phyloP scores from a whole-genome alignment of 768 basidiomycete species.

The Tulasnella sp. region DNA sequence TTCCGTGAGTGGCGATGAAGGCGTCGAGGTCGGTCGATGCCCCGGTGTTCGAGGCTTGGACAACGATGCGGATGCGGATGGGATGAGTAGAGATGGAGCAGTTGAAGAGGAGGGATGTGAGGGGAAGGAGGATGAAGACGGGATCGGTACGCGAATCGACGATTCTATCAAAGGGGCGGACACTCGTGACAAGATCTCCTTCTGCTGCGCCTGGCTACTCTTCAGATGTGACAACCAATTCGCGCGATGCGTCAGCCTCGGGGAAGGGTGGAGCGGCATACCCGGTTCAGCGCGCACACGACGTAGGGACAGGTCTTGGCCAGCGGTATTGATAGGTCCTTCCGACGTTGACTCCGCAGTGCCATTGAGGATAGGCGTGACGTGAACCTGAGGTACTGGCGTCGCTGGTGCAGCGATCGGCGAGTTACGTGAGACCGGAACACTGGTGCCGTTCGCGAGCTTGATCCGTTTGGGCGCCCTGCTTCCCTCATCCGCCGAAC shows the following conservation, averaged over 20 bases:
- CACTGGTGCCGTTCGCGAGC: background rate
- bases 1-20: conserved; percentile 11
- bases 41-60: background rate
- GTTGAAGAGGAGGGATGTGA: background rate
- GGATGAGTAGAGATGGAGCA: background rate
- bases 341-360: no score
- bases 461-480: background rate
- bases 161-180: background rate
- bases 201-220: background rate
- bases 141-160: background rate
- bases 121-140: background rate
- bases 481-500: background rate
- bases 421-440: background rate
- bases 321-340: background rate
- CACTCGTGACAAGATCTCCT: background rate
- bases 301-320: conserved; percentile 6
- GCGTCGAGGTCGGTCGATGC: background rate
- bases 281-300: conserved; percentile 1
- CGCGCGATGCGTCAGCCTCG: background rate
- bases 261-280: conserved; percentile 3
- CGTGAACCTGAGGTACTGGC: background rate
- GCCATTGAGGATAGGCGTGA: background rate
- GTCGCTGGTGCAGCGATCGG: background rate
- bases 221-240: conserved; percentile 8
- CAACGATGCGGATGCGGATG: background rate